Base-by-base conservation (phyloP, 805 yeast genomes). In the Huiozyma sinensis region DNA sequence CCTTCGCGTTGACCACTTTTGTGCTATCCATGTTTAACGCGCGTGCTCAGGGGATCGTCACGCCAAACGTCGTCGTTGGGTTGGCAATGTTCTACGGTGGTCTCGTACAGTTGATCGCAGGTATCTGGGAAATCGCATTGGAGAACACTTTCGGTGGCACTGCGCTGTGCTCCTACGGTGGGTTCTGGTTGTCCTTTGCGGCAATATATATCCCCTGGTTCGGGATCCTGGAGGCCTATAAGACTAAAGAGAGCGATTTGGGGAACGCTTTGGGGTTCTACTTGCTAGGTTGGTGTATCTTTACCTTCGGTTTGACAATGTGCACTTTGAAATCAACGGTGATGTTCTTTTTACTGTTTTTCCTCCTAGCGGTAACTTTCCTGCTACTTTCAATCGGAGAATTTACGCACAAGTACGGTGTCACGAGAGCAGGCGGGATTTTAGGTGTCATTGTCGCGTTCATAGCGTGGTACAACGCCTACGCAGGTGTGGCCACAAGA, bases 81-180 rank as follows among this genome's bases (percentile, higher is more conserved):
- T 53, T 70, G 17, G 81, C 84, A 0, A 64, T 71, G 52, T 77
- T 79, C 55, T 79, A 79, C 49, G 86, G 85, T 43, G 85, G 85
- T 10, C 54, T 70, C 3, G 68, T 72, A 30, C 84, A 79, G 62
- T 53, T 79, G 27, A 60, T 74, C 31, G 83, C 83, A 12, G 85
- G 85, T 27, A 67, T 77, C 63, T 78, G 81, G 82, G 83, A 78
- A 58, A 67, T 77, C 50, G 75, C 76, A 3, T 56, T 73, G 38
- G 83, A 77, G 44, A 79, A 80, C 62, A 75, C 82, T 17, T 80
- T 80, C 64, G 85, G 81, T 64, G 81, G 77, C 45, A 72, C 79
- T 9, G 83, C 83, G 2, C 65, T 80, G 43, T 57, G 73, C 39
- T 74, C 81, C 4, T 79, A 69, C 51, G 88, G 88, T 41, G 82